A percentile compares a stretch with the other conserved stretches of the same genome.
These are phyloP conservation scores for Starmera stellimalicola DNA, from an alignment of 1,139 yeast genomes.

Conservation along the genomic window DNA sequence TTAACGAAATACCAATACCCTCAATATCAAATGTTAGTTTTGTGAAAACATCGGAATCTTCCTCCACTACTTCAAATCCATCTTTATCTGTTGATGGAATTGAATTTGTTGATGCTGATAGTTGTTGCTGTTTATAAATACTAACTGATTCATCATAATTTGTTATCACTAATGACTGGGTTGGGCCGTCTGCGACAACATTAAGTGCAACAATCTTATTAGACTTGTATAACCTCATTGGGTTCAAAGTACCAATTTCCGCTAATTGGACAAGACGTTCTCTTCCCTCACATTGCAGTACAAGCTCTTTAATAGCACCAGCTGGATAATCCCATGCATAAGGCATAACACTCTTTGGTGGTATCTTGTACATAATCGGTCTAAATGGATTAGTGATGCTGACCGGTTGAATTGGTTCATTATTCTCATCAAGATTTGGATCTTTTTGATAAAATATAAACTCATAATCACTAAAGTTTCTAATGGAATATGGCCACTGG, in stretches of 20 bases:
- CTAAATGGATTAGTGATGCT: slow-evolving; percentile 35
- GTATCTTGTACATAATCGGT: slow-evolving; percentile 71
- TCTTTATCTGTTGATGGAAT: slow-evolving; percentile 27
- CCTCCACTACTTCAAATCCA: slow-evolving; percentile 54
- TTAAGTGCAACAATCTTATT: slow-evolving; percentile 68
- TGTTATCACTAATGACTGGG: slow-evolving; percentile 78
- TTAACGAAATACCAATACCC: slow-evolving; percentile 83
- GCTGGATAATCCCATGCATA: slow-evolving; percentile 98
- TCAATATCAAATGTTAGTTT: slow-evolving; percentile 60
- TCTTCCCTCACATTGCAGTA: slow-evolving; percentile 61
- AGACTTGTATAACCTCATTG: slow-evolving; percentile 62
- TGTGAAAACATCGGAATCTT: slow-evolving; percentile 59
- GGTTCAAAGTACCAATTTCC: slow-evolving; percentile 85
- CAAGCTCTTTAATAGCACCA: slow-evolving; percentile 72
- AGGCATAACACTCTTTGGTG: slow-evolving; percentile 93
- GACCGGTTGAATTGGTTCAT: slow-evolving; percentile 35
- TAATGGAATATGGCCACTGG: slow-evolving; percentile 87
- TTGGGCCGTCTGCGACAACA: slow-evolving; percentile 94
- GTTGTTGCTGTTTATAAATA: slow-evolving; percentile 42
- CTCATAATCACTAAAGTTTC: slow-evolving; percentile 81
- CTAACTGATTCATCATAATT: slow-evolving; percentile 74
- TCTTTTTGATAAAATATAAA: slow-evolving; percentile 80
- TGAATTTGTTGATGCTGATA: slow-evolving; percentile 21
- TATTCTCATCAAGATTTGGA: slow-evolving; percentile 69
- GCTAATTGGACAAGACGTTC: slow-evolving; percentile 79